These are phyloP conservation scores for Caloboletus firmus DNA, from an alignment of 1,284 basidiomycete species.

Conservation along the genomic window DNA sequence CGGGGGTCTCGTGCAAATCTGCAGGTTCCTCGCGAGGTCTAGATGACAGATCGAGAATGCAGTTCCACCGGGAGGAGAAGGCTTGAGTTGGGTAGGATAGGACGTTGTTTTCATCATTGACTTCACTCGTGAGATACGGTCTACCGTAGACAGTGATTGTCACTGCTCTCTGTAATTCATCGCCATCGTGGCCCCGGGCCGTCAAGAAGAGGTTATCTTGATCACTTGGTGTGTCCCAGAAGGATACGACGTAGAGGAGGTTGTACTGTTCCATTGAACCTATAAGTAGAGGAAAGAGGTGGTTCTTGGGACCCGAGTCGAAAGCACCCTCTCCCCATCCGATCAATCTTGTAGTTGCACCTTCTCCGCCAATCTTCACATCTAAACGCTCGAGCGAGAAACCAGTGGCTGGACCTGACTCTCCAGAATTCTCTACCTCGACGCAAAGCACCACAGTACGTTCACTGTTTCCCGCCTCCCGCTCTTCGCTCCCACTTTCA, in stretches of 20 bases:
- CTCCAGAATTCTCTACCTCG: conserved; percentile 77
- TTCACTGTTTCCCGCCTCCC: conserved; percentile 75
- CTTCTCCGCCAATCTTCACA: conserved; percentile 74
- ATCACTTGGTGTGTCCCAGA: conserved; percentile 66
- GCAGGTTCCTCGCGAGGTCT: conserved; percentile 29
- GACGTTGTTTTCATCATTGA: conserved; percentile 13
- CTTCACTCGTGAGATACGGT: conserved; percentile 46
- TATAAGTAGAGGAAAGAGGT: conserved; percentile 71
- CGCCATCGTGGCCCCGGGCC: conserved; percentile 20
- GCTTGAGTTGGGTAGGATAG: conserved; percentile 61
- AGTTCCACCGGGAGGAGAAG: conserved; percentile 87
- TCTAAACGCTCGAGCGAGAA: conserved; percentile 74
- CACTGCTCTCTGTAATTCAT: conserved; percentile 70
- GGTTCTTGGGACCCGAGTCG: conserved; percentile 35
- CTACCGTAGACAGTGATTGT: conserved; percentile 75
- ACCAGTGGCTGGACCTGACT: conserved; percentile 52
- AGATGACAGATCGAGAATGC: conserved; percentile 73
- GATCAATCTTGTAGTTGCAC: conserved; percentile 67
- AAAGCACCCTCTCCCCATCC: conserved; percentile 60
- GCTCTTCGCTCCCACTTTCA: conserved; percentile 51
- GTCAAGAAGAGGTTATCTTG: conserved; percentile 47
- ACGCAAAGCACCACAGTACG: conserved; percentile 83
- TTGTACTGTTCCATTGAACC: conserved; percentile 78
- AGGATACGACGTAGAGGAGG: conserved; percentile 80
- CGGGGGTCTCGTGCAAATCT: conserved; percentile 23